Evolutionary conservation across 345 rosid species (phyloP).

Genomic region (Salix exigua): DNA sequence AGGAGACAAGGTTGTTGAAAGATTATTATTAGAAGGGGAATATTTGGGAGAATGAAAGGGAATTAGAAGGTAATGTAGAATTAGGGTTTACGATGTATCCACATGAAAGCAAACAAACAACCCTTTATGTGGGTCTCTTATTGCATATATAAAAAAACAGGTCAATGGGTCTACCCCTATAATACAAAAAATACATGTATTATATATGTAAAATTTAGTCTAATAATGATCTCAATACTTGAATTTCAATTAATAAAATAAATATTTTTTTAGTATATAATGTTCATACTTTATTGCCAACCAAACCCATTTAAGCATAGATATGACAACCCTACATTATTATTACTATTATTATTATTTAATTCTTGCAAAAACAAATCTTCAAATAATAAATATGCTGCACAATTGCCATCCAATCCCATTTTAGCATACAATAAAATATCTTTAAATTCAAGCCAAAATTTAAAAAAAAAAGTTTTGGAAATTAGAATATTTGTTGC

Average conservation of each 20-base stretch:
- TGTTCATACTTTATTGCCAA: too few relatives aligned
- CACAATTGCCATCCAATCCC: background rate
- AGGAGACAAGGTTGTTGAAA: conserved; percentile 27
- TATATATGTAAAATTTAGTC: background rate
- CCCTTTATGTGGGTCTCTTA: conserved; percentile 36
- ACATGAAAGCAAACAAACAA: conserved; percentile 46
- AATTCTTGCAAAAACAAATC: too few relatives aligned
- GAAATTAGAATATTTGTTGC: background rate
- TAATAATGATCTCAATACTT: background rate
- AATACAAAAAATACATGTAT: background rate
- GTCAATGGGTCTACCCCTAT: conserved; percentile 28
- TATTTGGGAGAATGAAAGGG: conserved; percentile 66
- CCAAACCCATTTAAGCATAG: too few relatives aligned
- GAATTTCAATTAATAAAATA: too few relatives aligned
- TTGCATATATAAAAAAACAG: background rate
- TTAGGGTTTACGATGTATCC: conserved; percentile 42
- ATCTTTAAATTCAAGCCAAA: background rate
- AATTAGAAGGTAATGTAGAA: conserved; percentile 53
- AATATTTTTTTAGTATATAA: too few relatives aligned
- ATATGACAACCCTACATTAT: too few relatives aligned
- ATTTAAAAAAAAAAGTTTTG: background rate
- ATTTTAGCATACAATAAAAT: conserved; percentile 4
- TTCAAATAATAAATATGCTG: background rate
- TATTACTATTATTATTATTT: too few relatives aligned
- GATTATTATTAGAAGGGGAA: conserved; percentile 38